phyloP scores from a whole-genome alignment of 2,329 filamentous ascomycete species.

The Fusarium metavorans region DNA sequence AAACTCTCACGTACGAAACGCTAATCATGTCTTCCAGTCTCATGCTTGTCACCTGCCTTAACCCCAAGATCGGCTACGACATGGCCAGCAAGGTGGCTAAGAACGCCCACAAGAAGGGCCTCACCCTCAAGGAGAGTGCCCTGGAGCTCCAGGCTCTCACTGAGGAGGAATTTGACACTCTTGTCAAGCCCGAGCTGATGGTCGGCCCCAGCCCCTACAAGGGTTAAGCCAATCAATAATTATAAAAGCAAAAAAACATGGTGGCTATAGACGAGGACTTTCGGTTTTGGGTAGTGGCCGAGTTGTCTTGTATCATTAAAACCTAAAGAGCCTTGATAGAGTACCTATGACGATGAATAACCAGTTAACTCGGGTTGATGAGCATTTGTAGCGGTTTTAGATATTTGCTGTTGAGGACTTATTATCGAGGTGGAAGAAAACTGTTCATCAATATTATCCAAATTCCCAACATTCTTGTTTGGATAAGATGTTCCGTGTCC shows the following conservation, averaged over 20 bases:
- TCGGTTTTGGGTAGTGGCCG: background rate
- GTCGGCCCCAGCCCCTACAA: slow-evolving; percentile 80
- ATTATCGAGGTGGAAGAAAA: background rate
- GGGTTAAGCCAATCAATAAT: slow-evolving; percentile 36
- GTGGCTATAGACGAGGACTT: background rate
- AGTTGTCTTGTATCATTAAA: background rate
- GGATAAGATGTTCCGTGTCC: background rate
- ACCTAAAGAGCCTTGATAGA: background rate
- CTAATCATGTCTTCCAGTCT: slow-evolving; percentile 66
- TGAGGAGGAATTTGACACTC: slow-evolving; percentile 87
- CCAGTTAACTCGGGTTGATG: background rate
- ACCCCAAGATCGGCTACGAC: slow-evolving; percentile 97
- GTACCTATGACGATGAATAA: background rate
- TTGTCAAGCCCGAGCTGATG: slow-evolving; percentile 96
- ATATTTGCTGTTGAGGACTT: background rate
- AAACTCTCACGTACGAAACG: background rate
- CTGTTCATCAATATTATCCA: background rate
- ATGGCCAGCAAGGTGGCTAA: slow-evolving; percentile 98
- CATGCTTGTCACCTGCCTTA: slow-evolving; percentile 98
- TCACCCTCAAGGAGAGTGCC: slow-evolving; percentile 92
- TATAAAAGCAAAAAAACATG: background rate
- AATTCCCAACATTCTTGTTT: background rate
- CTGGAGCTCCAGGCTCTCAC: slow-evolving; percentile 92
- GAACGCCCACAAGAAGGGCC: slow-evolving; percentile 98
- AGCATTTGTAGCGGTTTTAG: background rate